Evolutionary conservation across 257 asterid species (phyloP).

Genomic region (Linaria vulgaris): DNA sequence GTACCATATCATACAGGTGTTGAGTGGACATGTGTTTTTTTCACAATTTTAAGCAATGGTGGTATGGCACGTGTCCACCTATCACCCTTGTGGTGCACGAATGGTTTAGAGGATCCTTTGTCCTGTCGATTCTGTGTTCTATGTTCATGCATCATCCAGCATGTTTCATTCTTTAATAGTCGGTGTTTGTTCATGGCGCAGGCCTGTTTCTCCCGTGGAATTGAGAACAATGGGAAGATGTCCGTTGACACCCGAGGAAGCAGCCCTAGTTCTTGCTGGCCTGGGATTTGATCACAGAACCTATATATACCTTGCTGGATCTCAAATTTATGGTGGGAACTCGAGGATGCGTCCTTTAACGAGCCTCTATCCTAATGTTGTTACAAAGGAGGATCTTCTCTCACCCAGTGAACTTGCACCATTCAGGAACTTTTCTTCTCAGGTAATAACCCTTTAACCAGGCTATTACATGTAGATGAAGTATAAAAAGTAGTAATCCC

Average conservation of each 20-base stretch:
- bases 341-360: conserved; percentile 67
- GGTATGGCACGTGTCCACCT: neutral
- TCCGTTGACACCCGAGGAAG: conserved; percentile 96
- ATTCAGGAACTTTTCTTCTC: conserved; percentile 79
- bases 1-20: no score
- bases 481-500: no score
- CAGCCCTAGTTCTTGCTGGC: conserved; percentile 78
- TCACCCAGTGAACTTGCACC: conserved; percentile 67
- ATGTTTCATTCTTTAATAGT: neutral
- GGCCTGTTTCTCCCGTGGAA: conserved; percentile 46
- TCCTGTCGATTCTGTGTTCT: neutral
- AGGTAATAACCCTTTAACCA: conserved; percentile 37
- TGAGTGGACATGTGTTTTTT: neutral
- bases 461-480: neutral
- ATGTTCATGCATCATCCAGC: neutral
- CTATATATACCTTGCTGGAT: conserved; percentile 83
- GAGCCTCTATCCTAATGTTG: conserved; percentile 68
- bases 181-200: conserved; percentile 18
- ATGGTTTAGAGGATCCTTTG: neutral
- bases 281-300: conserved; percentile 66
- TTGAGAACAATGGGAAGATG: conserved; percentile 74
- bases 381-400: conserved; percentile 82
- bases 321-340: conserved; percentile 69
- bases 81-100: neutral
- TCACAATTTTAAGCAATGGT: neutral